phyloP scores from a whole-genome alignment of 768 basidiomycete species.

The Floccularia luteovirens region DNA sequence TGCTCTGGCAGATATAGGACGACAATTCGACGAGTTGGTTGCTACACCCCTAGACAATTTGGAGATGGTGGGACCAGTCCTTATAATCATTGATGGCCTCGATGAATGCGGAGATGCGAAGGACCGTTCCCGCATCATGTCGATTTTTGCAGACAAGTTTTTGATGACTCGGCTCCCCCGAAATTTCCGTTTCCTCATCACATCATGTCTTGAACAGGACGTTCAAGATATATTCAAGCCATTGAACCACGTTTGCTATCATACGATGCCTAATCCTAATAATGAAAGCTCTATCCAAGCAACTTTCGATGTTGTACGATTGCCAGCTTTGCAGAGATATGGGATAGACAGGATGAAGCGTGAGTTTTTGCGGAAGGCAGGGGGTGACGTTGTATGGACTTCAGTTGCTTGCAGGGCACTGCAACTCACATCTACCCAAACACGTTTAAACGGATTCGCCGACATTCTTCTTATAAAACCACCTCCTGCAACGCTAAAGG shows the following conservation, averaged over 20 bases:
- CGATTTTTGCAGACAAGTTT: not conserved
- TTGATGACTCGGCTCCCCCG: conserved; percentile 10
- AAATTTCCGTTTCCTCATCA: conserved; percentile 19
- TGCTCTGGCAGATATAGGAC: conserved; percentile 3
- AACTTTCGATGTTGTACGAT: not conserved
- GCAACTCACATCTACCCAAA: not conserved
- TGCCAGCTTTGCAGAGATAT: not conserved
- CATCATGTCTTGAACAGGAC: conserved; percentile 16
- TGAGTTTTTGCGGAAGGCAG: not conserved
- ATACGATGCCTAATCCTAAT: not conserved
- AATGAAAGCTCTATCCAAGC: not conserved
- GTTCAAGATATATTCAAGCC: conserved; percentile 11
- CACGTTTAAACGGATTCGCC: not conserved
- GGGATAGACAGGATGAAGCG: too few species aligned
- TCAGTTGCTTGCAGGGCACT: not conserved
- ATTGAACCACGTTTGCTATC: not conserved
- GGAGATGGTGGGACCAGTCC: conserved; percentile 17
- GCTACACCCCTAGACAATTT: conserved; percentile 15
- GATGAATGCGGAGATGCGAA: conserved; percentile 15
- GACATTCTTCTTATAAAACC: not conserved
- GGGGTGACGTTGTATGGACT: not conserved
- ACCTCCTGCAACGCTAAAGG: not conserved
- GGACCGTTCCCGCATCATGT: conserved; percentile 1
- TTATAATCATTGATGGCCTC: conserved; percentile 26
- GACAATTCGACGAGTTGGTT: conserved; percentile 19